Evolutionary conservation across 345 rosid genomes (phyloP).

Genomic region (Punica granatum): DNA sequence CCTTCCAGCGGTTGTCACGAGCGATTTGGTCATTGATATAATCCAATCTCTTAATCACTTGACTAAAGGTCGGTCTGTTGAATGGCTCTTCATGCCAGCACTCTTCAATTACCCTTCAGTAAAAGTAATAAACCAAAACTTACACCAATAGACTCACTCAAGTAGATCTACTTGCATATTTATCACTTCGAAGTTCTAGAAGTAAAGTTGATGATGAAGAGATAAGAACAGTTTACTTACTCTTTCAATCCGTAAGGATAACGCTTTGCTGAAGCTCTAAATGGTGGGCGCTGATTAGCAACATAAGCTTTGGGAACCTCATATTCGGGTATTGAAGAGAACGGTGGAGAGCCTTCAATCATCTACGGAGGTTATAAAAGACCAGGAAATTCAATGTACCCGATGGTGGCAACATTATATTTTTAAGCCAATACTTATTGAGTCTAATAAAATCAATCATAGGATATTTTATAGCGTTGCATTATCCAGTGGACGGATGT

Average conservation of each 20-base stretch:
- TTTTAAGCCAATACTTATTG: background rate
- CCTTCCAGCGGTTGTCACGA: slow-evolving; percentile 48
- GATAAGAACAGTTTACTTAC: slow-evolving; percentile 24
- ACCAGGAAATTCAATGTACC: background rate
- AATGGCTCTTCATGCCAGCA: slow-evolving; percentile 68
- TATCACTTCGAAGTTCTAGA: background rate
- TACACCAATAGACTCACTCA: background rate
- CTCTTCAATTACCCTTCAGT: slow-evolving; percentile 52
- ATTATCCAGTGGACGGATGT: background rate
- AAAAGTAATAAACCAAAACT: background rate
- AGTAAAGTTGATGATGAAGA: background rate
- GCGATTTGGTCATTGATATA: slow-evolving; percentile 32
- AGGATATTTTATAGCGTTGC: background rate
- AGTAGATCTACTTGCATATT: background rate
- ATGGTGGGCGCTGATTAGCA: slow-evolving; percentile 66
- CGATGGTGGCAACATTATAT: background rate
- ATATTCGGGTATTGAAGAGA: slow-evolving; percentile 41
- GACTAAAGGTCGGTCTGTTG: slow-evolving; percentile 60
- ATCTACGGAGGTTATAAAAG: slow-evolving; percentile 28
- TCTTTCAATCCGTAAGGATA: slow-evolving; percentile 56
- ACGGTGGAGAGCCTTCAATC: slow-evolving; percentile 80
- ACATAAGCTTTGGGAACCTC: slow-evolving; percentile 72
- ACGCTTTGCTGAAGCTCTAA: slow-evolving; percentile 46
- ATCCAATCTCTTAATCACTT: slow-evolving; percentile 51
- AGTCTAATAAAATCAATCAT: background rate